These are phyloP conservation scores for Immersiporthe knoxdaviesiana DNA, from an alignment of 2,329 filamentous ascomycete genomes.

Conservation along the genomic window DNA sequence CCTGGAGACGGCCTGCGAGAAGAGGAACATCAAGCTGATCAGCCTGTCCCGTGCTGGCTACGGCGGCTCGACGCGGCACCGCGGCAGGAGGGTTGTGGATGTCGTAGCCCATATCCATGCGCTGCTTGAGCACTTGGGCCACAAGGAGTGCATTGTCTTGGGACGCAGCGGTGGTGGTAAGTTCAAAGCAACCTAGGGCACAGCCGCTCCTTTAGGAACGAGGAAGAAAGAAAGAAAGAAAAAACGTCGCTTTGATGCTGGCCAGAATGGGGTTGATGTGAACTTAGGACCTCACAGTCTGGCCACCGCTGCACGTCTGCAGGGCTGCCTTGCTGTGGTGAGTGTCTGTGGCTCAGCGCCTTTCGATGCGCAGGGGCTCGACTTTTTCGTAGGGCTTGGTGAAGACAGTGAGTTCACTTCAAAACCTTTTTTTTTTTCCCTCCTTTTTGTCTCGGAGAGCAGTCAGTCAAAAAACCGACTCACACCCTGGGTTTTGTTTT, in stretches of 20 bases:
- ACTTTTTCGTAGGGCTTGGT: constrained; percentile 22
- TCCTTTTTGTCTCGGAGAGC: no score
- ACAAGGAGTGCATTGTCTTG: constrained; percentile 24
- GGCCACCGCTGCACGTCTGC: constrained; percentile 23
- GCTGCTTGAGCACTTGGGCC: constrained; percentile 23
- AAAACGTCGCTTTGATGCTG: background rate
- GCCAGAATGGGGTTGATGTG: background rate
- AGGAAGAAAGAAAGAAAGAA: no score
- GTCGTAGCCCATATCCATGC: constrained; percentile 22
- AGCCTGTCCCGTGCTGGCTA: constrained; percentile 25
- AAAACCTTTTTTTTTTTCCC: no score
- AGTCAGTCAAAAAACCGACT: background rate
- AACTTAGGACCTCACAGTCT: constrained; percentile 22
- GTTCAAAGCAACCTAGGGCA: background rate
- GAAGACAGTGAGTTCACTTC: constrained; percentile 23
- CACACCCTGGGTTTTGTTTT: no score
- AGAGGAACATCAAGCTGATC: constrained; percentile 23
- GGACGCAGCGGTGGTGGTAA: constrained; percentile 27
- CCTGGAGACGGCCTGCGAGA: constrained; percentile 13
- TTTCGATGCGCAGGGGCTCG: constrained; percentile 16
- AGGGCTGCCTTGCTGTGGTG: constrained; percentile 22
- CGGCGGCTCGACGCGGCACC: constrained; percentile 21
- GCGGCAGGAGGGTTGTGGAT: constrained; percentile 19
- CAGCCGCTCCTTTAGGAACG: background rate
- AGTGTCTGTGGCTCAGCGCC: constrained; percentile 17